Conservation (phyloP, 225 moss, liverwort and hornwort genomes). For the Neckera pumila region DNA sequence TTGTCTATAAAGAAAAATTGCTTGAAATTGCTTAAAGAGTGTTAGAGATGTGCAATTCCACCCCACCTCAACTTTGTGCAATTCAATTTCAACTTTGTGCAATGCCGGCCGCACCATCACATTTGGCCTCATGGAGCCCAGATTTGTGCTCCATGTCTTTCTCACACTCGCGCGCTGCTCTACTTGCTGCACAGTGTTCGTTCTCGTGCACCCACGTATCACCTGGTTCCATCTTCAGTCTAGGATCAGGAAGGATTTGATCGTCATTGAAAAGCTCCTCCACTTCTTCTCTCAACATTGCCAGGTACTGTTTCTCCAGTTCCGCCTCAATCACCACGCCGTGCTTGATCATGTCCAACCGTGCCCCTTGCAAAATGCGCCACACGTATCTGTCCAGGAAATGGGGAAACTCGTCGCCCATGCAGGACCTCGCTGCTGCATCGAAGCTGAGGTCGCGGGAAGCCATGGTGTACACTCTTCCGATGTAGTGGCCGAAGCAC, state of each 20-base stretch:
- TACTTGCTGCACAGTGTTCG: neutral
- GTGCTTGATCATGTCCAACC: conserved; percentile 28
- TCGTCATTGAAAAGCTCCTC: conserved; percentile 22
- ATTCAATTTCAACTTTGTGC: neutral
- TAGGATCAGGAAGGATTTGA: conserved; percentile 17
- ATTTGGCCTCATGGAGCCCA: conserved; percentile 6
- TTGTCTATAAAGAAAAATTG: no score
- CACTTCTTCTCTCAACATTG: conserved; percentile 23
- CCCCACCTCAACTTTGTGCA: neutral
- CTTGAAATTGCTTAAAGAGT: no score
- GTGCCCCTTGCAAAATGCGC: conserved; percentile 16
- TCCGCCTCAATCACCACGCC: conserved; percentile 12
- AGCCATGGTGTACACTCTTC: conserved; percentile 13
- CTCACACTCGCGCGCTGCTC: conserved; percentile 1
- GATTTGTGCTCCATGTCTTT: neutral
- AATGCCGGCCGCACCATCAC: conserved; percentile 6
- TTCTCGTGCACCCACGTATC: conserved; percentile 28
- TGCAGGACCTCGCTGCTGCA: neutral
- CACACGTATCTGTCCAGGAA: conserved; percentile 19
- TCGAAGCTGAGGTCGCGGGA: conserved; percentile 14
- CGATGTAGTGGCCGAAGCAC: conserved; percentile 46
- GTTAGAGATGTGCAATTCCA: neutral
- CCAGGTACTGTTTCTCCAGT: neutral
- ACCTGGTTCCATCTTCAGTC: neutral
- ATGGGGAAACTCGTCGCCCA: conserved; percentile 37